phyloP scores from a whole-genome alignment of 768 basidiomycete genomes.

The Leccinum broughii region DNA sequence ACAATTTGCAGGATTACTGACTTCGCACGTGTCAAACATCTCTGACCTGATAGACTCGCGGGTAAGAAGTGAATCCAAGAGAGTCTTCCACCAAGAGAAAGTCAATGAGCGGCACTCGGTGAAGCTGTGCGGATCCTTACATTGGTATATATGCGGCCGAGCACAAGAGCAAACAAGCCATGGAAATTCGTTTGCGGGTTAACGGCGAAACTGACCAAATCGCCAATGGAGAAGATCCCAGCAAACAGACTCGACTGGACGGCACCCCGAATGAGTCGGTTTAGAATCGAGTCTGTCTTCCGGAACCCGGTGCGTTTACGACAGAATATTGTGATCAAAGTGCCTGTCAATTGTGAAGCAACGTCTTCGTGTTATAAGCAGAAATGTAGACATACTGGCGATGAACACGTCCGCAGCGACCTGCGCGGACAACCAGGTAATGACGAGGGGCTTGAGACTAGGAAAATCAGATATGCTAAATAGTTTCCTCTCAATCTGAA shows the following conservation, averaged over 20 bases:
- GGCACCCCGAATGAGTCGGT: not conserved
- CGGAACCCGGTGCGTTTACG: not conserved
- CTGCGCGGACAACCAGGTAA: not conserved
- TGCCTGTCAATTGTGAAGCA: not conserved
- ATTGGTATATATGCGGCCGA: not conserved
- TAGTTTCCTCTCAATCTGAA: not conserved
- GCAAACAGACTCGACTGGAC: not conserved
- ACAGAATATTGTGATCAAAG: not conserved
- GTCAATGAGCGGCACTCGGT: not conserved
- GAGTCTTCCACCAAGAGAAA: slow-evolving; percentile 6
- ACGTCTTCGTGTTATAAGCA: not conserved
- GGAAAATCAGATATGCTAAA: not conserved
- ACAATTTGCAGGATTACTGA: not conserved
- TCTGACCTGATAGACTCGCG: slow-evolving; percentile 2
- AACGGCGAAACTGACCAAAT: not conserved
- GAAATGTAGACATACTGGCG: not conserved
- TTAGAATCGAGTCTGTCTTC: not conserved
- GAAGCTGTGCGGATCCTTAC: not conserved
- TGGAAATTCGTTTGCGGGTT: not conserved
- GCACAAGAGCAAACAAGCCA: not conserved
- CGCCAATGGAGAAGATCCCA: not conserved
- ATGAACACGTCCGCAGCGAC: not conserved
- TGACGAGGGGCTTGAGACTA: not conserved
- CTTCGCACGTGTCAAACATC: not conserved
- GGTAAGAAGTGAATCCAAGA: slow-evolving; percentile 12